A percentile compares a stretch with the other conserved stretches of the same genome.
phyloP scores from a whole-genome alignment of 768 basidiomycete genomes.

The Goffeauzyma gilvescens region DNA sequence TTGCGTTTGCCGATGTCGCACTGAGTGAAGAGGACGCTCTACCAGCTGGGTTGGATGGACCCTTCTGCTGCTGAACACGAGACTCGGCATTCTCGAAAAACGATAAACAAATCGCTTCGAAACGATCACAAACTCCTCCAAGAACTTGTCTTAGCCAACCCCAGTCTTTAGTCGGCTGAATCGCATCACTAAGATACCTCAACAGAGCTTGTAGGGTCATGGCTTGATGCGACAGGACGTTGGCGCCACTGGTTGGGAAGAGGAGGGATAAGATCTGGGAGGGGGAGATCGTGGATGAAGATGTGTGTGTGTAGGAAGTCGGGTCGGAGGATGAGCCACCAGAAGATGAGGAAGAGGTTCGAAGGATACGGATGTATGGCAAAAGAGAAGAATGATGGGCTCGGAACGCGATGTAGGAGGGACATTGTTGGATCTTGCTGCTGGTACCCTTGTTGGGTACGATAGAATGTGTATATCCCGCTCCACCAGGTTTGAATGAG shows the following conservation, averaged over 20 bases:
- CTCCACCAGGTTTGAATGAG: background rate
- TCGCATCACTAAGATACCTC: conserved; percentile 47
- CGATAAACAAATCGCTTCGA: conserved; percentile 65
- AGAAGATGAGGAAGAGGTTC: conserved; percentile 42
- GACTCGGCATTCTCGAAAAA: conserved; percentile 84
- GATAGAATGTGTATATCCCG: conserved; percentile 13
- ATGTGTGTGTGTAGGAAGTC: conserved; percentile 37
- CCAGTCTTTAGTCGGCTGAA: conserved; percentile 59
- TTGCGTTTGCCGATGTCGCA: background rate
- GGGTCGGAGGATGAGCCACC: conserved; percentile 47
- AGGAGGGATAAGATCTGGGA: conserved; percentile 39
- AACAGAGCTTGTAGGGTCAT: conserved; percentile 53
- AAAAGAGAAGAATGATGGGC: conserved; percentile 32
- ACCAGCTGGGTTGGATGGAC: background rate
- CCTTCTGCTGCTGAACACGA: too few species aligned
- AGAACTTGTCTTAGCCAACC: conserved; percentile 45
- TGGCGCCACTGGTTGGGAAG: conserved; percentile 30
- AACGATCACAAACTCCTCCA: conserved; percentile 63
- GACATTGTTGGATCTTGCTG: too few species aligned
- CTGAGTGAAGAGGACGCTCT: background rate
- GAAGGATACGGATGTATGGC: conserved; percentile 32
- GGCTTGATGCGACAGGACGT: conserved; percentile 42
- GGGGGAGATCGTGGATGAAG: conserved; percentile 4
- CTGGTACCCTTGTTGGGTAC: conserved; percentile 29
- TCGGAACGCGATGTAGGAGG: too few species aligned